Conservation (phyloP, 2,329 filamentous ascomycete species). For the Monosporascus cannonballus region DNA sequence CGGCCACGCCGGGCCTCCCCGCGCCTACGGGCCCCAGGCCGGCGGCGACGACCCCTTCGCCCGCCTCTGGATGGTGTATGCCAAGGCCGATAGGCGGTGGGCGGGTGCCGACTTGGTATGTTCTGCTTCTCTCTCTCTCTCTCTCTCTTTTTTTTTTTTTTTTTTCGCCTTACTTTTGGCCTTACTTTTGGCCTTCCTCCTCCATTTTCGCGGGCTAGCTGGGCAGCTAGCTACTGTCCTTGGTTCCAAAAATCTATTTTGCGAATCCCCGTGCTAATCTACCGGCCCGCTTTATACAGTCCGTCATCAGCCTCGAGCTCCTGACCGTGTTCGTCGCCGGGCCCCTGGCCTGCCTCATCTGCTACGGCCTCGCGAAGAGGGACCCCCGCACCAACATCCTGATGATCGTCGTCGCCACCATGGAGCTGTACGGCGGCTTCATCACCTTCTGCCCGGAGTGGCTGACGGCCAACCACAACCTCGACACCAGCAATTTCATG, state of each 20-base stretch:
- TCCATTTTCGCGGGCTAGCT: too few relatives aligned
- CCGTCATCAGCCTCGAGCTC: slow-evolving; percentile 58
- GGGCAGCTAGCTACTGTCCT: not conserved
- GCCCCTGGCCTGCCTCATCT: slow-evolving; percentile 52
- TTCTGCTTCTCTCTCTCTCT: too few relatives aligned
- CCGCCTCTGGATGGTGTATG: slow-evolving; percentile 64
- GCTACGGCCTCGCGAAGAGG: slow-evolving; percentile 51
- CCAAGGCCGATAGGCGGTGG: slow-evolving; percentile 58
- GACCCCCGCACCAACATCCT: slow-evolving; percentile 51
- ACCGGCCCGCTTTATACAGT: slow-evolving; percentile 22
- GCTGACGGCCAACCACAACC: slow-evolving; percentile 55
- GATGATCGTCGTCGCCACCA: slow-evolving; percentile 60
- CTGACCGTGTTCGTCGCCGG: slow-evolving; percentile 59
- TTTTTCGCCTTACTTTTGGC: too few relatives aligned
- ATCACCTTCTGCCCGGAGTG: slow-evolving; percentile 69
- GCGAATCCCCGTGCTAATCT: slow-evolving; percentile 3
- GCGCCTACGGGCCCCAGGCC: slow-evolving; percentile 52
- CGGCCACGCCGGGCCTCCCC: slow-evolving; percentile 31
- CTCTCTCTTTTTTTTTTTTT: too few relatives aligned
- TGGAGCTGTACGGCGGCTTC: slow-evolving; percentile 62
- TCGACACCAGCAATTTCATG: slow-evolving; percentile 63
- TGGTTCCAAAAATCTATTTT: not conserved
- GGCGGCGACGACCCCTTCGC: slow-evolving; percentile 49
- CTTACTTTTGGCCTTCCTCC: too few relatives aligned
- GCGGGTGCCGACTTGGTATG: slow-evolving; percentile 53